phyloP scores from a whole-genome alignment of 208 protist genomes.

The Balamuthia mandrillaris region DNA sequence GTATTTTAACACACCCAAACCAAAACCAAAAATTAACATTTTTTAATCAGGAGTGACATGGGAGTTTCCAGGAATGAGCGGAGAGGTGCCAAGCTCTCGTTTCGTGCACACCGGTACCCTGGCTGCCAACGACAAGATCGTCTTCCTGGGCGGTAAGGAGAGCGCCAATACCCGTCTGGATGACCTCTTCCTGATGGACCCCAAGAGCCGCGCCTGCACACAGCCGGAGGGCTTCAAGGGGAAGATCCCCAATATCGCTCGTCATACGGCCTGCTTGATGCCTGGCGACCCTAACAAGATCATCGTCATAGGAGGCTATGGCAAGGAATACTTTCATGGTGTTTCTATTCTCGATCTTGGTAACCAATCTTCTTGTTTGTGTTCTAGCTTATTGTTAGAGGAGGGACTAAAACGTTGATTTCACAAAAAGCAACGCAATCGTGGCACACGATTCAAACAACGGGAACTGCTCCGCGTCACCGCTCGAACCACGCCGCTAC shows the following conservation, averaged over 20 bases:
- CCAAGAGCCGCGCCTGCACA: not conserved
- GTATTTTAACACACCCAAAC: too few species aligned
- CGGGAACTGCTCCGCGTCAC: slow-evolving; percentile 34
- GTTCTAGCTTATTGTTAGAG: not conserved
- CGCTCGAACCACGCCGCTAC: slow-evolving; percentile 47
- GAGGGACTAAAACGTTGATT: not conserved
- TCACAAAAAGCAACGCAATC: not conserved
- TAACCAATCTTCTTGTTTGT: not conserved
- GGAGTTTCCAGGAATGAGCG: not conserved
- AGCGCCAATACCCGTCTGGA: not conserved
- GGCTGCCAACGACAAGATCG: not conserved
- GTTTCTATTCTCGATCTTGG: slow-evolving; percentile 9
- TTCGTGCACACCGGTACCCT: slow-evolving; percentile 12
- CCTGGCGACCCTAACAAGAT: not conserved
- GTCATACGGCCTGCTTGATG: slow-evolving; percentile 4
- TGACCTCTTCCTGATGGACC: not conserved
- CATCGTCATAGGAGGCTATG: slow-evolving; percentile 30
- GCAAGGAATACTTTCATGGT: slow-evolving; percentile 9
- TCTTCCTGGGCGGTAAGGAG: slow-evolving; percentile 25
- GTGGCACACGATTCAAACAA: slow-evolving; percentile 7
- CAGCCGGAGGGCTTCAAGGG: not conserved
- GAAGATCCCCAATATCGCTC: not conserved
- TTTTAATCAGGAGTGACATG: too few species aligned
- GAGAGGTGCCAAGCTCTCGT: not conserved
- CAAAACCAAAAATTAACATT: too few species aligned